phyloP scores from a whole-genome alignment of 495 filamentous ascomycete genomes.

The Staphylotrichum longicolle region DNA sequence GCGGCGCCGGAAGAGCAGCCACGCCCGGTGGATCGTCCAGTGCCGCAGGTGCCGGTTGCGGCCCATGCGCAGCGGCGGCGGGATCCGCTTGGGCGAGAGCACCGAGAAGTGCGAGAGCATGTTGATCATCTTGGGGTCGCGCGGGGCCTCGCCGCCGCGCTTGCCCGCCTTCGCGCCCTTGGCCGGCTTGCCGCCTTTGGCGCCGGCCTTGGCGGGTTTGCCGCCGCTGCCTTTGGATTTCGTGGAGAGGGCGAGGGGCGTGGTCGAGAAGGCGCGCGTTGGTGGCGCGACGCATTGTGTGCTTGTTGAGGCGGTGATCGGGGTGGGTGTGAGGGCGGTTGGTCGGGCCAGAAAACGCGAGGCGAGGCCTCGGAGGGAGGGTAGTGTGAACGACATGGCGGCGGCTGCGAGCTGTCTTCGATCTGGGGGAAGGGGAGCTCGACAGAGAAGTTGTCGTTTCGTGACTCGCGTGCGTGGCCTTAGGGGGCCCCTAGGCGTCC shows the following conservation, averaged over 20 bases:
- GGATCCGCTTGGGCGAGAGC: slow-evolving; percentile 39
- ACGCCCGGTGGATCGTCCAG: slow-evolving; percentile 99
- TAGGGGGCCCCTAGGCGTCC: no score
- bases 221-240: background rate
- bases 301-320: slow-evolving; percentile 1
- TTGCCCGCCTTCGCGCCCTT: slow-evolving; percentile 24
- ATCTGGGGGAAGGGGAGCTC: background rate
- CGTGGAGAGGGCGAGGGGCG: background rate
- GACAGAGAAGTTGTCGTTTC: background rate
- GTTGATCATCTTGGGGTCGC: slow-evolving; percentile 35
- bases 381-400: slow-evolving; percentile 28
- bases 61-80: slow-evolving; percentile 78
- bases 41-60: slow-evolving; percentile 87
- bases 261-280: slow-evolving; percentile 20
- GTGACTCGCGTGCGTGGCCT: background rate
- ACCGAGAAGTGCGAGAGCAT: slow-evolving; percentile 32
- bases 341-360: slow-evolving; percentile 26
- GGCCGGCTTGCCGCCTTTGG: slow-evolving; percentile 8
- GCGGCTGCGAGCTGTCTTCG: background rate
- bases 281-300: slow-evolving; percentile 17
- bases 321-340: slow-evolving; percentile 9
- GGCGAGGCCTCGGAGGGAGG: slow-evolving; percentile 32
- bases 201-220: background rate
- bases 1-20: slow-evolving; percentile 68
- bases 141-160: slow-evolving; percentile 10